phyloP scores from a whole-genome alignment of 108 stramenopile species.

The Cyclotella baltica region DNA sequence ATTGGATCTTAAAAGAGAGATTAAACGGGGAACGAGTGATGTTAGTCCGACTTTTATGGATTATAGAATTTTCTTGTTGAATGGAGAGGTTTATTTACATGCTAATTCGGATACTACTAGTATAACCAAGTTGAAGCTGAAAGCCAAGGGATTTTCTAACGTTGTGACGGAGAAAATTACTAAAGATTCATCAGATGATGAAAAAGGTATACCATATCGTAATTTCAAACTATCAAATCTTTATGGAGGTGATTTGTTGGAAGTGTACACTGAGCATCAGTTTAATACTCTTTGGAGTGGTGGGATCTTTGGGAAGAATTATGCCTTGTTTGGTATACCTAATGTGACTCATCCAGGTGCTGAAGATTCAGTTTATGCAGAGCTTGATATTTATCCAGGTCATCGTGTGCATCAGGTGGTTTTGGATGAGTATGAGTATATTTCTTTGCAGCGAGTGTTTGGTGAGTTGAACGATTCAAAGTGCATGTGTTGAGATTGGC shows the following conservation, averaged over 20 bases:
- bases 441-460: slow-evolving; percentile 24
- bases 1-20: slow-evolving; percentile 25
- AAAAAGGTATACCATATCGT: slow-evolving; percentile 13
- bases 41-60: slow-evolving; percentile 40
- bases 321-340: slow-evolving; percentile 39
- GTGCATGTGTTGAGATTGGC: no score
- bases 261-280: slow-evolving; percentile 28
- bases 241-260: slow-evolving; percentile 37
- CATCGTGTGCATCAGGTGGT: slow-evolving; percentile 41
- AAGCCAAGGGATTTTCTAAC: slow-evolving; percentile 23
- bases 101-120: slow-evolving; percentile 38
- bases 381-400: slow-evolving; percentile 37
- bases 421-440: slow-evolving; percentile 29
- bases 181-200: background rate
- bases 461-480: slow-evolving; percentile 14
- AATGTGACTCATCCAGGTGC: slow-evolving; percentile 40
- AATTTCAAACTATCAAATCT: slow-evolving; percentile 36
- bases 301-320: slow-evolving; percentile 41
- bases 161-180: slow-evolving; percentile 4
- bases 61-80: slow-evolving; percentile 46
- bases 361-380: slow-evolving; percentile 33
- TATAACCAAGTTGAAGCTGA: slow-evolving; percentile 30
- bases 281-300: slow-evolving; percentile 51
- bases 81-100: slow-evolving; percentile 42
- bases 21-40: background rate